phyloP scores from a whole-genome alignment of 1,284 basidiomycete genomes.

The Rhizoctonia solani region DNA sequence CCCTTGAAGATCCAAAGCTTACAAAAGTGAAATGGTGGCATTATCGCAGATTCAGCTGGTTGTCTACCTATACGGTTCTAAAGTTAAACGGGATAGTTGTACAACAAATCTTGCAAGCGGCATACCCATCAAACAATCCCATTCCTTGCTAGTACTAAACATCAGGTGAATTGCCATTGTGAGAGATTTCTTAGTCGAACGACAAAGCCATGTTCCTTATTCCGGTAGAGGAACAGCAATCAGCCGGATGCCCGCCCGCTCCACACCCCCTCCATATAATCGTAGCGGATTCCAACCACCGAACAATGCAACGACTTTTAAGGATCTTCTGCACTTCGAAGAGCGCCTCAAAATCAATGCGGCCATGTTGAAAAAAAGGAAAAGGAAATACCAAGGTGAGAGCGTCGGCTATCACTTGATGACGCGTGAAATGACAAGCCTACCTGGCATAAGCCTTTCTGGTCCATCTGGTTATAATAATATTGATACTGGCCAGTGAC shows the following conservation, averaged over 20 bases:
- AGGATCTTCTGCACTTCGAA: conserved; percentile 92
- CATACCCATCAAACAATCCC: too few species aligned
- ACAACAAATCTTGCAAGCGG: too few species aligned
- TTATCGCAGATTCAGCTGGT: too few species aligned
- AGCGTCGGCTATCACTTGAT: conserved; percentile 40
- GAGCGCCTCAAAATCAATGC: conserved; percentile 95
- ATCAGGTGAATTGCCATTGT: too few species aligned
- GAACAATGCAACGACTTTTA: conserved; percentile 54
- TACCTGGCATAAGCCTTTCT: conserved; percentile 71
- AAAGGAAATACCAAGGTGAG: conserved; percentile 86
- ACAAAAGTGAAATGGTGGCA: too few species aligned
- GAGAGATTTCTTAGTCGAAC: too few species aligned
- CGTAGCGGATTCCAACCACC: conserved; percentile 31
- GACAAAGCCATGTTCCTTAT: neutral
- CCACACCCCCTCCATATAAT: conserved; percentile 17
- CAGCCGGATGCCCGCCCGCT: conserved; percentile 23
- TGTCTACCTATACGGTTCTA: too few species aligned
- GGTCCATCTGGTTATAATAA: conserved; percentile 65
- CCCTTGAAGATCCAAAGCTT: too few species aligned
- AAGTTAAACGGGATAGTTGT: too few species aligned
- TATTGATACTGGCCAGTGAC: conserved; percentile 72
- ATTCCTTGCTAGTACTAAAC: too few species aligned
- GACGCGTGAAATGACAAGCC: neutral
- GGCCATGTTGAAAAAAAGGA: conserved; percentile 75
- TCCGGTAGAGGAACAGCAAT: neutral